Evolutionary conservation across 2,329 filamentous ascomycete genomes (phyloP).

Genomic region (Xylariaceae sp.): DNA sequence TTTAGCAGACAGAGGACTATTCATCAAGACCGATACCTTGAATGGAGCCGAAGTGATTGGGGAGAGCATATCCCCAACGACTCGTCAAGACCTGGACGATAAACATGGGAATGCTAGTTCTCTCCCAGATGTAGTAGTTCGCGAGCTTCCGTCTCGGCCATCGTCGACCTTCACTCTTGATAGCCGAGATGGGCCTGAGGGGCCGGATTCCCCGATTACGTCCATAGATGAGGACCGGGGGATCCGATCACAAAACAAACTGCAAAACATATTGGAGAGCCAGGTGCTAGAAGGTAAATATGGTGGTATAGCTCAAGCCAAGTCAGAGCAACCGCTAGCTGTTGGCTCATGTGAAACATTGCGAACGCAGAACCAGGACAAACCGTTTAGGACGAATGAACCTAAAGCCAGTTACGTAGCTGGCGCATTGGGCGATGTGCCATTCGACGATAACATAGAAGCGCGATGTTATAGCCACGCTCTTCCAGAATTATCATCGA

Average conservation of each 20-base stretch:
- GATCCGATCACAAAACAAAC: conserved; percentile 20
- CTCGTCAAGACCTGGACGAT: not conserved
- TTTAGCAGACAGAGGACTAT: not conserved
- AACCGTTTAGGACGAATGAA: conserved; percentile 7
- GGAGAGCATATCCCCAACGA: not conserved
- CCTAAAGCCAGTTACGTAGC: conserved; percentile 11
- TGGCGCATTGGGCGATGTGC: conserved; percentile 31
- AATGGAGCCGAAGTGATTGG: not conserved
- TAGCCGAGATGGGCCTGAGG: conserved; percentile 28
- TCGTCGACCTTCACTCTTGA: conserved; percentile 28
- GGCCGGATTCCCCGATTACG: conserved; percentile 41
- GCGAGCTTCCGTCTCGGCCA: conserved; percentile 25
- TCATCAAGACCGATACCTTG: not conserved
- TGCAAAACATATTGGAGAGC: conserved; percentile 36
- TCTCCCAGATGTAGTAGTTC: conserved; percentile 14
- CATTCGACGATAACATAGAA: conserved; percentile 2
- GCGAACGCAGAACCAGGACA: conserved; percentile 5
- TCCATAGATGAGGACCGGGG: conserved; percentile 40
- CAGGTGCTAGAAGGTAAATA: conserved; percentile 47
- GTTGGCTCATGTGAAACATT: conserved; percentile 10
- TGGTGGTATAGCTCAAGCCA: conserved; percentile 38
- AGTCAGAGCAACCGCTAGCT: conserved; percentile 26
- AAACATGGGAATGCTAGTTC: conserved; percentile 1
- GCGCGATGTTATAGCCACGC: not conserved
- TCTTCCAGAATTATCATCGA: conserved; percentile 17